Base-by-base conservation (phyloP, 2,329 filamentous ascomycete genomes). In the Epichloe sylvatica region DNA sequence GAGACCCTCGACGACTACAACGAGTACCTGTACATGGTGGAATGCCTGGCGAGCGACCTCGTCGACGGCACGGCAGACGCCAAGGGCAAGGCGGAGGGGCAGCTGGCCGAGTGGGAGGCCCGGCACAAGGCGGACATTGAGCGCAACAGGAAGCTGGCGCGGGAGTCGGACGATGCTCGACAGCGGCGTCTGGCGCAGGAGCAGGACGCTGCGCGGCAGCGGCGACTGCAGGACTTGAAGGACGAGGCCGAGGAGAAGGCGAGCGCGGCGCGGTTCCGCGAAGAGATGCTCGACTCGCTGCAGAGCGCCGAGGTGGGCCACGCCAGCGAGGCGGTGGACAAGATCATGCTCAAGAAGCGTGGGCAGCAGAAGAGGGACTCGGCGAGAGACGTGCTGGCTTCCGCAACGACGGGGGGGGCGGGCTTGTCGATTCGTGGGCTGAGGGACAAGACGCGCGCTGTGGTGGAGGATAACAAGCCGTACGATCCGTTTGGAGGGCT, bases 1-100 rank as follows among this genome's bases (percentile, higher is more conserved):
- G 85, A 94, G 65, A 81, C 78, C 2, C 74, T 95, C 52, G 71
- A 78, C 41, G 84, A 82, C 62, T 98, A 83, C 72, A 96, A 98
- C 68, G 83, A 96, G 66, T 96, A 97, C 69, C 80, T 98, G 12
- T 88, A 97, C 67, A 82, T 86, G 61, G 87, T 95, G 38, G 92
- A 98, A 70, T 81, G 84, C 56, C 77, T 96, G 53, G 90, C 90
- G 2, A 89, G 90, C 68, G 91, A 96, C 62, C 75, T 98, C 9
- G 83, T 96, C 48, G 75, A 81, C 55, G 81, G 83, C 40, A 75
- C 72, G 41, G 81, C 90, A 52, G 74, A 82, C 1, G 78, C 81
- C n/a, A 77, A 69, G 49, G 61, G 60, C 33, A 62, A 62, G 11
- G 71, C 72, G 38, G 77, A 76, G 55, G 56, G 59, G 23, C 61